Conservation (phyloP, 768 basidiomycete genomes). For the Coprinopsis marcescibilis region DNA sequence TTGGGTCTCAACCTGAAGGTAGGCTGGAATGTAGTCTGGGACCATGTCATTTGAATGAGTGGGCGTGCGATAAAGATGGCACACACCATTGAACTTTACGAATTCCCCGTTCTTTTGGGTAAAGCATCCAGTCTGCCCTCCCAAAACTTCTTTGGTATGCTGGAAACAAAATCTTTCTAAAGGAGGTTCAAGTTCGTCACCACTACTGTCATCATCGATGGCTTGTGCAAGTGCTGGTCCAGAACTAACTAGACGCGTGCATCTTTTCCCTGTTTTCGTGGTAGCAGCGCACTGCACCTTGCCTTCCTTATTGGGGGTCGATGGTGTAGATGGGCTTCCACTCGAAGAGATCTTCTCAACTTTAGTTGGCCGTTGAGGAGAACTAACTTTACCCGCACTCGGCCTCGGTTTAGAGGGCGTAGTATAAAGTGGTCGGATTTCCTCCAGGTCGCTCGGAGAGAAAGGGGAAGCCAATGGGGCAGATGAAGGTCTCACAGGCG, state of each 20-base stretch:
- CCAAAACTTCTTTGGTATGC: constrained; percentile 52
- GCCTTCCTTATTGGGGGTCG: constrained; percentile 11
- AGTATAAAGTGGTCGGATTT: constrained; percentile 7
- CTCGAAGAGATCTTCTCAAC: constrained; percentile 1
- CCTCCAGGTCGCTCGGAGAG: neutral
- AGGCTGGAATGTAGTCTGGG: constrained; percentile 65
- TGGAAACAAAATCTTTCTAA: constrained; percentile 52
- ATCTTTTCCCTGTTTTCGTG: constrained; percentile 61
- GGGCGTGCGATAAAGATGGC: neutral
- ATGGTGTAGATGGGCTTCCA: neutral
- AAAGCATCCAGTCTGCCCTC: constrained; percentile 48
- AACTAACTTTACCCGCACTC: neutral
- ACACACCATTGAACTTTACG: constrained; percentile 54
- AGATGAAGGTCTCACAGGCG: constrained; percentile 15
- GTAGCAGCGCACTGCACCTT: constrained; percentile 54
- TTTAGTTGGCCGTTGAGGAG: constrained; percentile 8
- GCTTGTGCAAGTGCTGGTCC: constrained; percentile 20
- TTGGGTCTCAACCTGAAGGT: constrained; percentile 57
- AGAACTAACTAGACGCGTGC: constrained; percentile 52
- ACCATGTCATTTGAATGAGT: constrained; percentile 11
- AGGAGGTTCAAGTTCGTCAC: constrained; percentile 23
- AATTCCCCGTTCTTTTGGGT: constrained; percentile 43
- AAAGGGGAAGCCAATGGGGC: constrained; percentile 10
- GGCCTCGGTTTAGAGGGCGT: constrained; percentile 15
- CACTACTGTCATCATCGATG: constrained; percentile 25